phyloP scores from a whole-genome alignment of 805 yeast species.

The Starmerella apicola region DNA sequence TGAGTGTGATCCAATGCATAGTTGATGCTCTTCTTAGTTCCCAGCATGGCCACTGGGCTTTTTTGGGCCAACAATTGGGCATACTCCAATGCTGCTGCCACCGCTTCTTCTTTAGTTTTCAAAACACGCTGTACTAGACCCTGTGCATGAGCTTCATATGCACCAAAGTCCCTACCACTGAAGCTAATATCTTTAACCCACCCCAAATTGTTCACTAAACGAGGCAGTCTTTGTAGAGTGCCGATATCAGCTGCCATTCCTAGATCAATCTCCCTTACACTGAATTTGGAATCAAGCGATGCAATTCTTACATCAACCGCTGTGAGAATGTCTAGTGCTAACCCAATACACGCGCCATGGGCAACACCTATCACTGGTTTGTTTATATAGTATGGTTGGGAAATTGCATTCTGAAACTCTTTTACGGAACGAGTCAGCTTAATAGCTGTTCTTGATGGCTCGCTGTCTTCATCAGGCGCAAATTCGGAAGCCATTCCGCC shows the following conservation, averaged over 20 bases:
- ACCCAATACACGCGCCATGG: constrained; percentile 55
- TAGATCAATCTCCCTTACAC: constrained; percentile 57
- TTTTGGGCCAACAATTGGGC: constrained; percentile 38
- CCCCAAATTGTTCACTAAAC: constrained; percentile 41
- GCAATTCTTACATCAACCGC: constrained; percentile 48
- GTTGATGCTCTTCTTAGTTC: constrained; percentile 48
- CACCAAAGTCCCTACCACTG: constrained; percentile 46
- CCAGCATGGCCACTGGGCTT: constrained; percentile 49
- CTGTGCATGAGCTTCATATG: constrained; percentile 41
- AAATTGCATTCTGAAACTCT: constrained; percentile 48
- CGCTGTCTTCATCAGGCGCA: constrained; percentile 16
- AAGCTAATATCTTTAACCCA: constrained; percentile 47
- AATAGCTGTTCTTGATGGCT: constrained; percentile 25
- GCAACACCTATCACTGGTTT: constrained; percentile 51
- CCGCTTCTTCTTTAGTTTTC: constrained; percentile 37
- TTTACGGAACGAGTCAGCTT: constrained; percentile 31
- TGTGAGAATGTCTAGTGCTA: constrained; percentile 55
- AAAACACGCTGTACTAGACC: constrained; percentile 42
- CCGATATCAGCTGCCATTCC: constrained; percentile 77
- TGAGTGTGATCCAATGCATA: constrained; percentile 30
- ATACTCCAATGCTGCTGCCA: constrained; percentile 37
- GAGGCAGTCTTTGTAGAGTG: constrained; percentile 53
- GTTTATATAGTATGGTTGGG: constrained; percentile 21
- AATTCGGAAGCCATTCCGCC: constrained; percentile 21
- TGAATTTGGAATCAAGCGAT: constrained; percentile 38